These are phyloP conservation scores for Gymnopilus junonius DNA, from an alignment of 768 basidiomycete genomes.

Conservation along the genomic window DNA sequence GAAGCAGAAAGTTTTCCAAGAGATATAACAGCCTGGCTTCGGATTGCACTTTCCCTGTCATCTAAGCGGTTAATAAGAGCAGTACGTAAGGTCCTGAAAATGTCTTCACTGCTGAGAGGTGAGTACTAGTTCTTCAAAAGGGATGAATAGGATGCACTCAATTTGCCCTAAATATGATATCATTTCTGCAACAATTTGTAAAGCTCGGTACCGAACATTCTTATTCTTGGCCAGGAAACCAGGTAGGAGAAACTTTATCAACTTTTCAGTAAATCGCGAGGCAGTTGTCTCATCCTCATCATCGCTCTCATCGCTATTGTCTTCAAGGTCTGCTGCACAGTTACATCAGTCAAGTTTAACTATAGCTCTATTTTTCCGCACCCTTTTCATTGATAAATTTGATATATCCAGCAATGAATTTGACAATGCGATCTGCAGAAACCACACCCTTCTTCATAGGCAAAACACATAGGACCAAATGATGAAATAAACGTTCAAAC, in stretches of 20 bases:
- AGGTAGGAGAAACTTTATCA: constrained; percentile 70
- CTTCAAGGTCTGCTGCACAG: constrained; percentile 9
- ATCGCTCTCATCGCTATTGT: constrained; percentile 43
- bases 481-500: constrained; percentile 71
- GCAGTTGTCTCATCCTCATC: constrained; percentile 64
- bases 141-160: constrained; percentile 59
- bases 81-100: constrained; percentile 64
- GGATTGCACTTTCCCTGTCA: constrained; percentile 80
- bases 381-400: constrained; percentile 80
- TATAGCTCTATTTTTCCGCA: constrained; percentile 31
- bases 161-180: constrained; percentile 81
- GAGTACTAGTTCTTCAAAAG: background rate
- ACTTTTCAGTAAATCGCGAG: constrained; percentile 65
- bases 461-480: constrained; percentile 63
- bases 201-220: constrained; percentile 77
- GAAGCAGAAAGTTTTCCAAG: constrained; percentile 76
- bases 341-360: background rate
- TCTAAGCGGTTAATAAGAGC: constrained; percentile 71
- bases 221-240: constrained; percentile 91
- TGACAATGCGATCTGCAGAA: constrained; percentile 77
- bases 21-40: constrained; percentile 80
- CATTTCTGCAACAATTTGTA: constrained; percentile 80
- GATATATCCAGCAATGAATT: constrained; percentile 82
- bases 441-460: constrained; percentile 80
- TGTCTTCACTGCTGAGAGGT: constrained; percentile 62